A percentile compares a stretch with the other conserved stretches of the same genome.
phyloP scores from a whole-genome alignment of 305 asterid genomes.

The Andrographis paniculata region DNA sequence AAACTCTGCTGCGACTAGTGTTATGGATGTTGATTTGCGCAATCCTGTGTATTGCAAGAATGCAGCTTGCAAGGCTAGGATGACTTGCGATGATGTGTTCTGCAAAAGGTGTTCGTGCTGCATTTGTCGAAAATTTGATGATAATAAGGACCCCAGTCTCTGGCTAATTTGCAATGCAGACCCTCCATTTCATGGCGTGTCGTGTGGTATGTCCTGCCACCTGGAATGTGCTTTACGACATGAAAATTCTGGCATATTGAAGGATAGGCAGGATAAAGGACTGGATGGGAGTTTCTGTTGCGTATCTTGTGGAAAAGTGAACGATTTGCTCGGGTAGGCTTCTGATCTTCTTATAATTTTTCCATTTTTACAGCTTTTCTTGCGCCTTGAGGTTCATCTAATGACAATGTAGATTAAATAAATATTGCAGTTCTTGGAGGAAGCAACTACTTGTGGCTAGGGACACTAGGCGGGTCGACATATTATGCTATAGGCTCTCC shows the following conservation, averaged over 20 bases:
- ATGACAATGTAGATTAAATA: conserved; percentile 6
- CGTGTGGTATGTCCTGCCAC: conserved; percentile 93
- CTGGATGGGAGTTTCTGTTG: conserved; percentile 78
- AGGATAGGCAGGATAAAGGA: conserved; percentile 38
- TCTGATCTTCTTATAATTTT: conserved; percentile 10
- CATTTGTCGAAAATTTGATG: conserved; percentile 78
- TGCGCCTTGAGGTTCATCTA: background rate
- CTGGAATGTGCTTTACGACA: conserved; percentile 81
- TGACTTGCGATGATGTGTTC: conserved; percentile 37
- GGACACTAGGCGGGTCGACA: conserved; percentile 76
- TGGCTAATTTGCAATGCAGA: conserved; percentile 87
- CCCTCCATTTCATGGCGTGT: conserved; percentile 56
- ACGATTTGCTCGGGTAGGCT: conserved; percentile 71
- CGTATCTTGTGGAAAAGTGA: conserved; percentile 73
- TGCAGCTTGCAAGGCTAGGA: conserved; percentile 80
- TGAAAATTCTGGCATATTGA: conserved; percentile 55
- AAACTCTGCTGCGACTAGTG: conserved; percentile 20
- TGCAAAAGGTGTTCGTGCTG: conserved; percentile 98
- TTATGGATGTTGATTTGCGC: conserved; percentile 23
- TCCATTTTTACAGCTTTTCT: background rate
- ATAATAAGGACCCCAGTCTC: conserved; percentile 90
- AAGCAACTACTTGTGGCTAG: conserved; percentile 78
- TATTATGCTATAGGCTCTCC: conserved; percentile 82
- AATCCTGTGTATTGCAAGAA: conserved; percentile 49
- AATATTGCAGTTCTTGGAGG: conserved; percentile 64